A percentile compares a stretch with the other conserved stretches of the same genome.
Evolutionary conservation across 805 yeast species (phyloP).

Genomic region (Kuraishia molischiana): DNA sequence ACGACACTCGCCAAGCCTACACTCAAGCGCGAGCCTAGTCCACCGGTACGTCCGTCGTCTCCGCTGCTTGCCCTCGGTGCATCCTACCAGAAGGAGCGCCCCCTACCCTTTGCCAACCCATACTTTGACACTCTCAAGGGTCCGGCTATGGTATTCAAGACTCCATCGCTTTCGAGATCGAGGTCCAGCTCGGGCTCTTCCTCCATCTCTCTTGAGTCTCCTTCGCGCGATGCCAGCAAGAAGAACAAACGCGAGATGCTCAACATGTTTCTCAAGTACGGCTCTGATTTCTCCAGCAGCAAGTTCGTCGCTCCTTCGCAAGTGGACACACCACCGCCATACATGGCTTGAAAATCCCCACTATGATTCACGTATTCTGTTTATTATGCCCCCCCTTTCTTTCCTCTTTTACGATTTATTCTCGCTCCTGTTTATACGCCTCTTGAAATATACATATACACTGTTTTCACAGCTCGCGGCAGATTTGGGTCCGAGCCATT

Average conservation of each 20-base stretch:
- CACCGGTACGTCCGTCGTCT: neutral
- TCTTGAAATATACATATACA: no score
- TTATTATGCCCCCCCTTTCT: no score
- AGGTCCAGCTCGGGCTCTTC: conserved; percentile 1
- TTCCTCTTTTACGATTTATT: no score
- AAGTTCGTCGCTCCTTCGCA: neutral
- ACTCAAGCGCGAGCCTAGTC: neutral
- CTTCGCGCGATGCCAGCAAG: neutral
- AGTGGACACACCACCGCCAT: no score
- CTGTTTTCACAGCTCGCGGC: no score
- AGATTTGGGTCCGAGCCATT: neutral
- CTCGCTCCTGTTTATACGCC: no score
- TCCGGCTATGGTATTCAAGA: neutral
- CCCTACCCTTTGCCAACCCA: neutral
- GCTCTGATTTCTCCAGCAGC: neutral
- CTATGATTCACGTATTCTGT: no score
- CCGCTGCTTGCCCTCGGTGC: neutral
- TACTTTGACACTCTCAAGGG: neutral
- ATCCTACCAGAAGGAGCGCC: neutral
- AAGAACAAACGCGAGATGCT: conserved; percentile 1
- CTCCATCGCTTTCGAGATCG: neutral
- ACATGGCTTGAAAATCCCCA: no score
- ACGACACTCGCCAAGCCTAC: neutral
- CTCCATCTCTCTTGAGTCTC: neutral
- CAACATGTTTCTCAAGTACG: conserved; percentile 2